Evolutionary conservation across 2,329 filamentous ascomycete genomes (phyloP).

Genomic region (Pseudohalonectria lignicola): DNA sequence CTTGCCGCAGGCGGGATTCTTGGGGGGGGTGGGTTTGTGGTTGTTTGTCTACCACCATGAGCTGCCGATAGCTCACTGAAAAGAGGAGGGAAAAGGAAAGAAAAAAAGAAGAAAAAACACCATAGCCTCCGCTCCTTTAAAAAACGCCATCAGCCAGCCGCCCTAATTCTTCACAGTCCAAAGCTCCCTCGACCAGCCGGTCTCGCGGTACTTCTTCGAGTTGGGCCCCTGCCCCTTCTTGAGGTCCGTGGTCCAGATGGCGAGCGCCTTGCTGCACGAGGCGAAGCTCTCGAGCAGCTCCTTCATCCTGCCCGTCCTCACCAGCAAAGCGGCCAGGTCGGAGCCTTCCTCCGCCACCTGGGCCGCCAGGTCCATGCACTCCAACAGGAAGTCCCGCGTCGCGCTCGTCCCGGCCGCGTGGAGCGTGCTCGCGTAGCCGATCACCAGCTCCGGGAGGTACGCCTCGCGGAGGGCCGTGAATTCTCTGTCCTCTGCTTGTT

Average conservation of each 20-base stretch:
- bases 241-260: constrained; percentile 38
- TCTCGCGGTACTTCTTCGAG: constrained; percentile 49
- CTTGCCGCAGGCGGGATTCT: too few relatives aligned
- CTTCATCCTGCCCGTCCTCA: constrained; percentile 55
- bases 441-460: constrained; percentile 76
- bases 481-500: constrained; percentile 40
- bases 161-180: constrained; percentile 39
- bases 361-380: constrained; percentile 78
- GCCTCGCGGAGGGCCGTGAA: constrained; percentile 56
- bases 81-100: not conserved
- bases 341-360: constrained; percentile 61
- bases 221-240: constrained; percentile 36
- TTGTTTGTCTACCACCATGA: too few relatives aligned
- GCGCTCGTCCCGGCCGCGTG: constrained; percentile 68
- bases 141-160: too few relatives aligned
- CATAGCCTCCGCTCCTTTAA: too few relatives aligned
- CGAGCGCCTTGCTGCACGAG: constrained; percentile 61
- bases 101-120: constrained; percentile 6
- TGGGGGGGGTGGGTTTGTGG: too few relatives aligned
- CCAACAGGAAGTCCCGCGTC: constrained; percentile 64
- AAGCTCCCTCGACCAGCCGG: constrained; percentile 52
- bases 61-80: too few relatives aligned
- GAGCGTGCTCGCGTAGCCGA: constrained; percentile 73
- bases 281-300: constrained; percentile 72
- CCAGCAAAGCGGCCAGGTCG: constrained; percentile 54